Conservation (phyloP, 257 asterid species). For the Cordia subcordata region DNA sequence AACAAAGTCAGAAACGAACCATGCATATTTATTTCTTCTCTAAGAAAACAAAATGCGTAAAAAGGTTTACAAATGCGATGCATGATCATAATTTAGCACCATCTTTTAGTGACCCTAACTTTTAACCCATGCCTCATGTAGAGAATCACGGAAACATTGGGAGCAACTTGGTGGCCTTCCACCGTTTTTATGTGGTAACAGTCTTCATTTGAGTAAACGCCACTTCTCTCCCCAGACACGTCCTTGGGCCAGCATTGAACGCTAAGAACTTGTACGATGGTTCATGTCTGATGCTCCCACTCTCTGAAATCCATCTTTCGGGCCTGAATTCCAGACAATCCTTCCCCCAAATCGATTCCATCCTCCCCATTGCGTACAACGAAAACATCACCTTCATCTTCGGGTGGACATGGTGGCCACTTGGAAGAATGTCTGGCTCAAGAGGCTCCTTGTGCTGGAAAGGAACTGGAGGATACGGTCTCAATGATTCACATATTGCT, state of each 20-base stretch:
- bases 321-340: conserved; percentile 52
- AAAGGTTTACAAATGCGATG: too few species aligned
- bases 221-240: conserved; percentile 60
- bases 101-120: conserved; percentile 39
- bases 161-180: conserved; percentile 36
- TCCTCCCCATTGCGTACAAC: conserved; percentile 59
- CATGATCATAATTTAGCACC: too few species aligned
- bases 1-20: too few species aligned
- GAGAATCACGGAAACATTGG: conserved; percentile 50
- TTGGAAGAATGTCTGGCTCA: conserved; percentile 36
- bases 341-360: conserved; percentile 49
- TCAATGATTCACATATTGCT: conserved; percentile 44
- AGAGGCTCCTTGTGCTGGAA: conserved; percentile 56
- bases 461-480: conserved; percentile 60
- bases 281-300: conserved; percentile 34
- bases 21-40: too few species aligned
- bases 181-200: conserved; percentile 23
- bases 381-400: conserved; percentile 44
- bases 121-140: conserved; percentile 52
- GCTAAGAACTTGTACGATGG: conserved; percentile 60
- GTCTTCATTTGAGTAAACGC: conserved; percentile 45
- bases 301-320: conserved; percentile 50
- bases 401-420: conserved; percentile 47
- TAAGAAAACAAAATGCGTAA: too few species aligned
- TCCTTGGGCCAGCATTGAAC: conserved; percentile 68